These are phyloP conservation scores for Verticillium tricorpus DNA, from an alignment of 2,329 filamentous ascomycete genomes.

Conservation along the genomic window DNA sequence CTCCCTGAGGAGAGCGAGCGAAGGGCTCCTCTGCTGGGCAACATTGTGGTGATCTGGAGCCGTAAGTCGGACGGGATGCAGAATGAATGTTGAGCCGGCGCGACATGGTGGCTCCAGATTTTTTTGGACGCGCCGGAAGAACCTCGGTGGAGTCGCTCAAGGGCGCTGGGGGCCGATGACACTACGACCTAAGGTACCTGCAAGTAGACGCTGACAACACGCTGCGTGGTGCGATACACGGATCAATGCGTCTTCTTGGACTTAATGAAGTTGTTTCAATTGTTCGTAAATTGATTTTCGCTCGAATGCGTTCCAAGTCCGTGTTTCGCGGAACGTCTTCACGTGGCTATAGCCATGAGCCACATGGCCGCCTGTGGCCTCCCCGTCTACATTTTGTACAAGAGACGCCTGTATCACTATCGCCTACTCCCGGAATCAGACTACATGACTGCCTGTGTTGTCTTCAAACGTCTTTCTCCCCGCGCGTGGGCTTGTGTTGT, in stretches of 20 bases:
- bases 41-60: constrained; percentile 27
- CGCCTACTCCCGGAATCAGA: not conserved
- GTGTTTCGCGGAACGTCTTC: not conserved
- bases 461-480: not conserved
- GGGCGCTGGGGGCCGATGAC: not conserved
- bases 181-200: not conserved
- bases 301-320: not conserved
- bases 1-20: constrained; percentile 30
- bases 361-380: not conserved
- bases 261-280: not conserved
- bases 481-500: not conserved
- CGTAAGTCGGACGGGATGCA: constrained; percentile 3
- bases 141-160: constrained; percentile 20
- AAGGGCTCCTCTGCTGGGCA: constrained; percentile 40
- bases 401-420: not conserved
- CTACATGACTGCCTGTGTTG: too few relatives aligned
- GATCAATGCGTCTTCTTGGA: too few relatives aligned
- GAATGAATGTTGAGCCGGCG: constrained; percentile 12
- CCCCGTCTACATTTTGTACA: not conserved
- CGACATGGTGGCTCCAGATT: constrained; percentile 12
- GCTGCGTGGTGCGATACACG: not conserved
- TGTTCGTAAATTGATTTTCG: not conserved
- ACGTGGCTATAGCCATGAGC: not conserved
- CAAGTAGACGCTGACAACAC: not conserved
- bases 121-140: constrained; percentile 31